Percentiles rank a stretch among this genome's conserved stretches.
Conservation (phyloP, 192 early-diverging fungal species). For the Podila epigama region DNA sequence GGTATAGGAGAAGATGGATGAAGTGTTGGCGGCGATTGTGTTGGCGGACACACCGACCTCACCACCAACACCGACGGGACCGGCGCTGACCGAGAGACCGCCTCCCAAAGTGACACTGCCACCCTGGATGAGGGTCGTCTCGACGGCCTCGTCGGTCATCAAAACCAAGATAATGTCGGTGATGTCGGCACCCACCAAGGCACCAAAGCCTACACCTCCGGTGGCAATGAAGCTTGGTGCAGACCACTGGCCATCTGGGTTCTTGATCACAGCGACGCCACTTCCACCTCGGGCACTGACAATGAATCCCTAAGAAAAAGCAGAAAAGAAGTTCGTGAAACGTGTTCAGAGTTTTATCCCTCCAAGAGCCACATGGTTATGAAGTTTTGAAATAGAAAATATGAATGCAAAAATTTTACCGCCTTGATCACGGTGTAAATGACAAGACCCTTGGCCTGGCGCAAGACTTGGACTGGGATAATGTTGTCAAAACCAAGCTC, state of each 20-base stretch:
- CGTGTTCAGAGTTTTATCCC: too few relatives aligned
- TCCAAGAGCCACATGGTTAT: too few relatives aligned
- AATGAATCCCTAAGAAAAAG: conserved; percentile 69
- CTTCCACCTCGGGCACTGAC: conserved; percentile 87
- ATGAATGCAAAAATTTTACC: conserved; percentile 49
- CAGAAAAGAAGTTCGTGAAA: background rate
- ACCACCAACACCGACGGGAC: conserved; percentile 60
- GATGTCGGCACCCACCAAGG: conserved; percentile 87
- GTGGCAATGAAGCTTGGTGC: conserved; percentile 88
- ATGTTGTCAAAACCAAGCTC: conserved; percentile 67
- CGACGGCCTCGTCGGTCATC: conserved; percentile 86
- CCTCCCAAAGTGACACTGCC: conserved; percentile 93
- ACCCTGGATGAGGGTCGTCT: conserved; percentile 83
- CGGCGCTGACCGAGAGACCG: conserved; percentile 68
- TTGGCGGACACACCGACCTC: conserved; percentile 52
- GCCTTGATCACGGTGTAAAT: conserved; percentile 94
- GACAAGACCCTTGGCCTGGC: conserved; percentile 87
- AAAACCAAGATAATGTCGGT: conserved; percentile 95
- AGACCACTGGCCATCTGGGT: conserved; percentile 75
- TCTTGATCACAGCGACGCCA: conserved; percentile 79
- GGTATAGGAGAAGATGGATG: conserved; percentile 87
- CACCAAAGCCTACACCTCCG: conserved; percentile 87
- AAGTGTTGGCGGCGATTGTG: conserved; percentile 57
- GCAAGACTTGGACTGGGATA: conserved; percentile 71
- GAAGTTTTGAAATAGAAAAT: too few relatives aligned